Evolutionary conservation across 2,329 filamentous ascomycete genomes (phyloP).

Genomic region (Aspergillus pseudoglaucus): DNA sequence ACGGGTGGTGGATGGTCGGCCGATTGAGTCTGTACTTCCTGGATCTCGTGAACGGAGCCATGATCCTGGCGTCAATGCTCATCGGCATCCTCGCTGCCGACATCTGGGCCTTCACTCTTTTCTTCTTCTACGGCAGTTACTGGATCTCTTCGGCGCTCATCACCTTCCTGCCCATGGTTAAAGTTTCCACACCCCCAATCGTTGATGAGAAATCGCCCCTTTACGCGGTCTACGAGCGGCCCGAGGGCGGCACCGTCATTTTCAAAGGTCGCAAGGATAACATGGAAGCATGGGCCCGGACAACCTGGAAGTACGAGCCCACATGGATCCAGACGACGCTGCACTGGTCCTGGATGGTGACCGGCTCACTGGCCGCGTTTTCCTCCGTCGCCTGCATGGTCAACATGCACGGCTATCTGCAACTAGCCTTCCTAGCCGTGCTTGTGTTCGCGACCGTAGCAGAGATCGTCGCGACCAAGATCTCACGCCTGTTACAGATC

Average conservation of each 20-base stretch:
- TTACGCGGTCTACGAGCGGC: slow-evolving; percentile 26
- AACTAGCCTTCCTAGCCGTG: slow-evolving; percentile 23
- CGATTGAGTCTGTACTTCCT: slow-evolving; percentile 15
- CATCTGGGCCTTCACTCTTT: slow-evolving; percentile 24
- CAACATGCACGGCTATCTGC: slow-evolving; percentile 26
- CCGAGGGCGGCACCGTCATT: slow-evolving; percentile 26
- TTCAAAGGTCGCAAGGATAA: slow-evolving; percentile 24
- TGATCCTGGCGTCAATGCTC: slow-evolving; percentile 18
- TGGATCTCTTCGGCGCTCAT: slow-evolving; percentile 22
- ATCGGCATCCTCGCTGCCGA: slow-evolving; percentile 21
- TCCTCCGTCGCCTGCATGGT: slow-evolving; percentile 30
- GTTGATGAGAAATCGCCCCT: slow-evolving; percentile 10
- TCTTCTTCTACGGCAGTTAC: slow-evolving; percentile 23
- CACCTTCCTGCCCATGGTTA: slow-evolving; percentile 18
- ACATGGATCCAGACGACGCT: slow-evolving; percentile 10
- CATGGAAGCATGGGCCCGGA: slow-evolving; percentile 25
- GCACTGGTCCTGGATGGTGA: slow-evolving; percentile 25
- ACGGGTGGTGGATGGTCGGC: slow-evolving; percentile 9
- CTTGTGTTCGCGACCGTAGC: slow-evolving; percentile 23
- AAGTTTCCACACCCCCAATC: slow-evolving; percentile 7
- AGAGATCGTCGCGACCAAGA: slow-evolving; percentile 22
- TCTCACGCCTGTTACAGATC: slow-evolving; percentile 18
- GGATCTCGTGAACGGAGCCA: slow-evolving; percentile 17
- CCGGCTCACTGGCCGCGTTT: slow-evolving; percentile 20
- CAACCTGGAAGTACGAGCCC: slow-evolving; percentile 23